Evolutionary conservation across 108 stramenopile genomes (phyloP).

Genomic region (Skeletonema potamos): DNA sequence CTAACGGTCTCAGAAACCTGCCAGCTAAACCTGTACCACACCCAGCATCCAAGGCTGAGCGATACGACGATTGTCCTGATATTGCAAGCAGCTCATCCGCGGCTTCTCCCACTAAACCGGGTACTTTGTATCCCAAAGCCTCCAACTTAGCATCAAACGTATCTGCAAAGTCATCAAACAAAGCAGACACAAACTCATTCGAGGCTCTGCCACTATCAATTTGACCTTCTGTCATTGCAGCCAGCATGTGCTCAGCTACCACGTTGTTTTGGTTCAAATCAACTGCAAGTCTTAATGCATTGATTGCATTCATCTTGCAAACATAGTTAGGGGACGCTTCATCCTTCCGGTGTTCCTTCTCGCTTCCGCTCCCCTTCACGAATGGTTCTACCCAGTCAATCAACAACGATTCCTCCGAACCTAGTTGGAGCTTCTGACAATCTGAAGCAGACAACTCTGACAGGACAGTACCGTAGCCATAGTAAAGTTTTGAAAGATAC

Average conservation of each 20-base stretch:
- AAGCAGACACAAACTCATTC: slow-evolving; percentile 71
- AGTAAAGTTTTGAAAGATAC: slow-evolving; percentile 54
- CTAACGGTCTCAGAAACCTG: slow-evolving; percentile 55
- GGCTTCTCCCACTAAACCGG: slow-evolving; percentile 56
- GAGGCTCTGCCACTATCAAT: slow-evolving; percentile 47
- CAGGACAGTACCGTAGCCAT: slow-evolving; percentile 55
- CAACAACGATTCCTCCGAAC: slow-evolving; percentile 55
- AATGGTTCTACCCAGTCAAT: slow-evolving; percentile 44
- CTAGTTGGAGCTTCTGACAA: slow-evolving; percentile 48
- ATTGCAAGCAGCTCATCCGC: slow-evolving; percentile 21
- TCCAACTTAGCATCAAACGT: slow-evolving; percentile 74
- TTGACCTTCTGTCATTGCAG: slow-evolving; percentile 34
- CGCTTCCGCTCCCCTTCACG: neutral
- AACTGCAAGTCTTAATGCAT: slow-evolving; percentile 62
- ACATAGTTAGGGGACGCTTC: slow-evolving; percentile 31
- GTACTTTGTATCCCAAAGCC: slow-evolving; percentile 60
- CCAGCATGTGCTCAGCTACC: slow-evolving; percentile 50
- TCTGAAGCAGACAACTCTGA: slow-evolving; percentile 34
- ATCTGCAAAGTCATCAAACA: slow-evolving; percentile 81
- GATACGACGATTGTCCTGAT: slow-evolving; percentile 24
- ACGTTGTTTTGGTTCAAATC: slow-evolving; percentile 56
- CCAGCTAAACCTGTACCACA: slow-evolving; percentile 80
- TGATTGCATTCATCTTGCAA: slow-evolving; percentile 64
- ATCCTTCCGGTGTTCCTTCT: slow-evolving; percentile 8
- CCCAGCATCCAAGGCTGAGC: slow-evolving; percentile 68